Percentiles rank a stretch among this genome's conserved stretches.
Evolutionary conservation across 2,329 filamentous ascomycete genomes (phyloP).

Genomic region (Aspergillus sp.): DNA sequence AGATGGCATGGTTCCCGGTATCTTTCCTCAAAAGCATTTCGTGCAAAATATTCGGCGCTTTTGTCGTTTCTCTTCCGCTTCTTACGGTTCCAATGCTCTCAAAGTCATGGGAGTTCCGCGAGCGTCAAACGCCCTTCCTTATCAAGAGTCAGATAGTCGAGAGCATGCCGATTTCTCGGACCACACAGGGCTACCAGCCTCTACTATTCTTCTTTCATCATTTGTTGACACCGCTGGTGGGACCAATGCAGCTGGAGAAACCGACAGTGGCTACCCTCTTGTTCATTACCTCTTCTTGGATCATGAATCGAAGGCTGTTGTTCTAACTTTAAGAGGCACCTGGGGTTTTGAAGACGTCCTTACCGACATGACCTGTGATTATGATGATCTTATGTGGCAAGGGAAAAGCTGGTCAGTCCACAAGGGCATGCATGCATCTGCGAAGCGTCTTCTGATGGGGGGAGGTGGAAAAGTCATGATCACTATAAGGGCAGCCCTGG

Average conservation of each 20-base stretch:
- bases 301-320: slow-evolving; percentile 68
- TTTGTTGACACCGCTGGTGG: slow-evolving; percentile 70
- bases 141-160: slow-evolving; percentile 35
- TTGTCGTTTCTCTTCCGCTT: slow-evolving; percentile 48
- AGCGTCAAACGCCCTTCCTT: slow-evolving; percentile 29
- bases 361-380: slow-evolving; percentile 73
- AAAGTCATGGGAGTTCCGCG: slow-evolving; percentile 47
- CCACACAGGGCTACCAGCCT: slow-evolving; percentile 45
- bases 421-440: slow-evolving; percentile 72
- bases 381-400: slow-evolving; percentile 61
- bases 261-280: slow-evolving; percentile 65
- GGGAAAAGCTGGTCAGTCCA: slow-evolving; percentile 68
- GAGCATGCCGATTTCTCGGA: slow-evolving; percentile 48
- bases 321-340: slow-evolving; percentile 70
- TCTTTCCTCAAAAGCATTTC: slow-evolving; percentile 47
- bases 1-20: slow-evolving; percentile 46
- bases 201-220: slow-evolving; percentile 62
- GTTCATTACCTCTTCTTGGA: slow-evolving; percentile 73
- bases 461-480: slow-evolving; percentile 66
- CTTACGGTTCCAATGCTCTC: slow-evolving; percentile 47
- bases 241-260: slow-evolving; percentile 63
- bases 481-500: slow-evolving; percentile 64
- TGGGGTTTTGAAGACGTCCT: slow-evolving; percentile 72
- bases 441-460: slow-evolving; percentile 65
- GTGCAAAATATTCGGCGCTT: slow-evolving; percentile 48